These are phyloP conservation scores for Colletotrichum shisoi DNA, from an alignment of 2,329 filamentous ascomycete genomes.

Conservation along the genomic window DNA sequence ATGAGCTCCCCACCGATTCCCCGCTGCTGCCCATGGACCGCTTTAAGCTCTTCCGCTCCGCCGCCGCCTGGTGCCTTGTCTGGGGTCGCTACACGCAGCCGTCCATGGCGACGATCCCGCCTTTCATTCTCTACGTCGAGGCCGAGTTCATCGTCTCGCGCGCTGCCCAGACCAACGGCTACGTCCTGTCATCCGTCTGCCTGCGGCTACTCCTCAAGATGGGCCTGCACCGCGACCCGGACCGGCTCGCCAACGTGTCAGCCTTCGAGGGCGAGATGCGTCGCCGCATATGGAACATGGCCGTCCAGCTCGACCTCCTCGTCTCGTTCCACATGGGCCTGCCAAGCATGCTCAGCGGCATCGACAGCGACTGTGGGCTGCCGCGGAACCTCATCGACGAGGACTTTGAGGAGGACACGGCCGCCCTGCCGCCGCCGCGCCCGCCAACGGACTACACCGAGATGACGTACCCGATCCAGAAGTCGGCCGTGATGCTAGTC, in stretches of 20 bases:
- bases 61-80: constrained; percentile 61
- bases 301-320: constrained; percentile 67
- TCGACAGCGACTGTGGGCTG: constrained; percentile 68
- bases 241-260: constrained; percentile 59
- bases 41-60: constrained; percentile 58
- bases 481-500: constrained; percentile 56
- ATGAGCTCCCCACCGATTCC: constrained; percentile 55
- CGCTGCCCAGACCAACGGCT: constrained; percentile 62
- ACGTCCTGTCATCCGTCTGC: constrained; percentile 59
- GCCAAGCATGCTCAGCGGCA: constrained; percentile 69
- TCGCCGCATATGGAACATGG: constrained; percentile 62
- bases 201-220: constrained; percentile 66
- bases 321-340: constrained; percentile 74
- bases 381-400: constrained; percentile 71
- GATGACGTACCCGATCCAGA: constrained; percentile 63
- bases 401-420: constrained; percentile 66
- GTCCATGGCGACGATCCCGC: constrained; percentile 57
- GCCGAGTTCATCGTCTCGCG: constrained; percentile 62
- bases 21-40: constrained; percentile 53
- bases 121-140: constrained; percentile 62
- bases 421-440: constrained; percentile 63
- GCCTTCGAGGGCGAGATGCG: constrained; percentile 64
- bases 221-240: constrained; percentile 66
- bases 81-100: constrained; percentile 61
- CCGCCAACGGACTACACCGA: constrained; percentile 67